Base-by-base conservation (phyloP, 2,329 filamentous ascomycete genomes). In the Aspergillus sp. region DNA sequence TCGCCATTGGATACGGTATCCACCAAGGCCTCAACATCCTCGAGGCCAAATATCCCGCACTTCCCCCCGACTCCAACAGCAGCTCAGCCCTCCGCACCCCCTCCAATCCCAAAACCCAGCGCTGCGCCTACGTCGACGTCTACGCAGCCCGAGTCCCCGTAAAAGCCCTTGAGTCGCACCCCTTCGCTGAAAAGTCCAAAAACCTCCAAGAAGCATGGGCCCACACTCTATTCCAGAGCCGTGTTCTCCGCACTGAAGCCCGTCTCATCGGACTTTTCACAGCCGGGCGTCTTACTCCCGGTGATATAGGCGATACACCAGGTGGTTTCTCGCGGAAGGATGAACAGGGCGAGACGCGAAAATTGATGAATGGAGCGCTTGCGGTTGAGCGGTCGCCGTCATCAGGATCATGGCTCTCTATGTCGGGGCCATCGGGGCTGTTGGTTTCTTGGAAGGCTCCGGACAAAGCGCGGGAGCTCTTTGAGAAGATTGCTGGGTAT, bases 1-100 rank as follows among this genome's bases (percentile, higher is more conserved):
- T 50, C 2, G 37, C 53, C 22, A 44, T 53, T 22, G 45, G 48
- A 27, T 61, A 60, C 47, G 47, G 53, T 44, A 51, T 53, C 10
- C 56, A 64, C 41, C 43, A 47, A 9, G 52, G 50, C 9, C 53
- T 64, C 2, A 53, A 20, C 44, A 35, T 50, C 7, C 57, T 65
- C 1, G 60, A 65, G 50, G 38, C 48, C 4, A 53, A 54, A 54
- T 65, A 65, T 39, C 61, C 62, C 25, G 45, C 49, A 12, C 47
- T 56, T 4, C 50, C 57, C 4, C 37, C 47, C 5, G 41, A 45
- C 22, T 33, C 49, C 27, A 52, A 51, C 19, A 57, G 50, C 12
- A 65, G 60, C 45, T 23, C 23, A 13, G 50, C 51, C 1, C 45
- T 64, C 1, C 46, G 46, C 33, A 55, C 52, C 3, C 56, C 62